Evolutionary conservation across 108 stramenopile species (phyloP), one percentile per base, ranked within the genome.

Genomic region (Cyclotella cryptica): DNA sequence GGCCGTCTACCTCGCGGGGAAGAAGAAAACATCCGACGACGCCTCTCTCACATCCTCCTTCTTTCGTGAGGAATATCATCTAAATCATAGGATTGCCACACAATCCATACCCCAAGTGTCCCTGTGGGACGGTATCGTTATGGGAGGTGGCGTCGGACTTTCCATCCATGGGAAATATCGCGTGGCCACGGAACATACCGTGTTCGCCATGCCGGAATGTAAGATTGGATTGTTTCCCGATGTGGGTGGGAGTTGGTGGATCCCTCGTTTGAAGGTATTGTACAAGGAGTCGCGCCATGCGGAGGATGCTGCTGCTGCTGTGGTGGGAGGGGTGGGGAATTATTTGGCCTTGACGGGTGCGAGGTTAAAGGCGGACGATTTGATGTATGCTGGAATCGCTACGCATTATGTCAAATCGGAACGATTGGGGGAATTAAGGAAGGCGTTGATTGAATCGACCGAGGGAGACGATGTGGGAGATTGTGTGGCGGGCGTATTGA

Each of bases 151-250:
- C 13, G 98, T 97, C 21, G 99, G 99, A 0, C 69, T 98, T 21
- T 94, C 93, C 2, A 78, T 99, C 29, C 92, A 97, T 78, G 98
- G 98, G 27, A 85, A 85, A 39, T 93, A 97, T 74, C 85, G 99
- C 21, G 85, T 99, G 0, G 96, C 98, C 10, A 99, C 98, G 0
- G 97, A 98, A 81, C 78, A 88, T 39, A 90, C 96, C 4, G 30
- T 97, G 0, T 97, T 98, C 74, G 95, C 97, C 71, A 99, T 99
- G 99, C 99, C 99, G 40, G 99, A 99, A 84, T 95, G 91, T 13
- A 93, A 88, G 43, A 98, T 99, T 66, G 99, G 99, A 0, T 87
- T 99, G 27, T 98, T 98, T 75, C 98, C 99, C 0, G 99, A 99
- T 75, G 97, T 99, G 4, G 99, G 99, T 35, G 88, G 91, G 24